A percentile compares a stretch with the other conserved stretches of the same genome.
Conservation (phyloP, 2,329 filamentous ascomycete genomes). For the Nigrograna mackinnonii region DNA sequence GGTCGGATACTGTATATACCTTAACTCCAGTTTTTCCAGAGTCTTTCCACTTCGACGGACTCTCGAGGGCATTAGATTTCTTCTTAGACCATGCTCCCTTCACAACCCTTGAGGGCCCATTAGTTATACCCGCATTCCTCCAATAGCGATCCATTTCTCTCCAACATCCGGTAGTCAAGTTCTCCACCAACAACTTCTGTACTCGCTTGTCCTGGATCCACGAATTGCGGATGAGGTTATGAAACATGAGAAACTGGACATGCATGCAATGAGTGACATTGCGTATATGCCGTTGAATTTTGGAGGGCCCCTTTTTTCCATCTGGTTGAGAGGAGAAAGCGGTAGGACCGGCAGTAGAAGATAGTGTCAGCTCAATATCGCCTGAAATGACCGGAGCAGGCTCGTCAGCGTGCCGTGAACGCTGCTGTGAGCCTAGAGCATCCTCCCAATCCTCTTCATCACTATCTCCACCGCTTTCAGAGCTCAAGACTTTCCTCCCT, state of each 20-base stretch:
- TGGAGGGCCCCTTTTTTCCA: conserved; percentile 82
- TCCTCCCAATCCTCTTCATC: conserved; percentile 46
- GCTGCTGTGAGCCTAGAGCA: conserved; percentile 42
- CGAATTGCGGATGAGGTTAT: conserved; percentile 70
- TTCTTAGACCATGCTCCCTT: conserved; percentile 62
- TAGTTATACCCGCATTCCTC: conserved; percentile 80
- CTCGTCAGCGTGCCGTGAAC: conserved; percentile 34
- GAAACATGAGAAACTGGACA: conserved; percentile 84
- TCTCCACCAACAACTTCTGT: conserved; percentile 32
- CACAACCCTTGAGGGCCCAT: conserved; percentile 77
- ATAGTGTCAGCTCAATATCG: conserved; percentile 74
- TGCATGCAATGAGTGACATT: conserved; percentile 84
- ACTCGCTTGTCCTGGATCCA: conserved; percentile 41
- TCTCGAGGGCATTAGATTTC: conserved; percentile 63
- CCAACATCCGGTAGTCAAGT: conserved; percentile 35
- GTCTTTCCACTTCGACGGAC: conserved; percentile 39
- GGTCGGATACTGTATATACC: conserved; percentile 16
- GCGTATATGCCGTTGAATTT: conserved; percentile 79
- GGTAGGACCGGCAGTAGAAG: conserved; percentile 19
- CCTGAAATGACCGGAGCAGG: conserved; percentile 57
- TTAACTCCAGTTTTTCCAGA: conserved; percentile 46
- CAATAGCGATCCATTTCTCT: conserved; percentile 47
- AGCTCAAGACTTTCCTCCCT: conserved; percentile 32
- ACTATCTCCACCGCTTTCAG: conserved; percentile 36
- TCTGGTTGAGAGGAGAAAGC: conserved; percentile 47